Conservation (phyloP, 768 basidiomycete genomes). For the Mycena haematopus region DNA sequence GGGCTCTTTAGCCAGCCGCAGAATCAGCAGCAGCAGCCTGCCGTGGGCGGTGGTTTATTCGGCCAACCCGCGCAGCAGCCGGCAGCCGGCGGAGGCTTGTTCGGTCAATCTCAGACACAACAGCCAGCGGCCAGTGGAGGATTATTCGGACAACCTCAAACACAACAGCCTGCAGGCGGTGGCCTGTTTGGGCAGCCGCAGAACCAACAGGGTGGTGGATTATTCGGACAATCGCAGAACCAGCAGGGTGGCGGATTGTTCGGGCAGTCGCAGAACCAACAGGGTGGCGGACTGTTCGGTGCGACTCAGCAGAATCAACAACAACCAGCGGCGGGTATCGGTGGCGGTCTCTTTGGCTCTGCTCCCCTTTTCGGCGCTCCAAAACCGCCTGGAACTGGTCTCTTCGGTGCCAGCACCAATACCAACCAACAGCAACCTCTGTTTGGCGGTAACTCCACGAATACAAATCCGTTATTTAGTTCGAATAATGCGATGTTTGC, state of each 20-base stretch:
- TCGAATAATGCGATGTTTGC: conserved; percentile 38
- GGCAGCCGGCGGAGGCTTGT: conserved; percentile 14
- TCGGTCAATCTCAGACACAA: conserved; percentile 36
- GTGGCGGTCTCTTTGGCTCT: conserved; percentile 18
- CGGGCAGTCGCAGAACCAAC: conserved; percentile 40
- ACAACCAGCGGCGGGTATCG: conserved; percentile 9
- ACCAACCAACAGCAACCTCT: conserved; percentile 24
- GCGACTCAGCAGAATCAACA: conserved; percentile 22
- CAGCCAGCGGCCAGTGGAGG: conserved; percentile 28
- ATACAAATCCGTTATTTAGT: conserved; percentile 29
- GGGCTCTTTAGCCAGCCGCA: conserved; percentile 42
- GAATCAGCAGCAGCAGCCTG: conserved; percentile 36
- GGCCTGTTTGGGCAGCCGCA: conserved; percentile 39
- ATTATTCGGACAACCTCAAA: conserved; percentile 39
- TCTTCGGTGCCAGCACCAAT: conserved; percentile 32
- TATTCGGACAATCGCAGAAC: conserved; percentile 46
- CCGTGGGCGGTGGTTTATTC: conserved; percentile 30
- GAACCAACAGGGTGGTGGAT: conserved; percentile 33
- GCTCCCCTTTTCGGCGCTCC: conserved; percentile 21
- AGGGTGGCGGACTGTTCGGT: conserved; percentile 38
- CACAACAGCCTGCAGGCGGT: conserved; percentile 22
- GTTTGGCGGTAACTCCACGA: conserved; percentile 28
- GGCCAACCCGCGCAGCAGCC: conserved; percentile 26
- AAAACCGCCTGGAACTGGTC: conserved; percentile 24
- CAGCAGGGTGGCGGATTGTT: conserved; percentile 34